Percentiles rank a stretch among this genome's conserved stretches.
Conservation (phyloP, 2,329 filamentous ascomycete genomes). For the Hypoxylon rubiginosum region DNA sequence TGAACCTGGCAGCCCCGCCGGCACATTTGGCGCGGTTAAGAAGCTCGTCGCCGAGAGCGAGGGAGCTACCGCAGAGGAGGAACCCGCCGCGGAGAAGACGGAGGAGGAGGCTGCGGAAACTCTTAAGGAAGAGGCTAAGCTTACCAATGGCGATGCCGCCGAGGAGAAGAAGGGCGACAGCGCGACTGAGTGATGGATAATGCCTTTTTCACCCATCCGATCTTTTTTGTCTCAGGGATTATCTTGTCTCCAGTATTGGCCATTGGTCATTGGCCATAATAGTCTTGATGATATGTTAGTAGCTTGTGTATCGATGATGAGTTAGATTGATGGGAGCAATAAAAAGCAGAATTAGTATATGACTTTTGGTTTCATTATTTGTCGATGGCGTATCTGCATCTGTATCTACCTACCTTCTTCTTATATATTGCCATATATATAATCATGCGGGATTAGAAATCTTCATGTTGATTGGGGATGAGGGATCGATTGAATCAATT, state of each 20-base stretch:
- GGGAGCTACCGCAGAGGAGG: constrained; percentile 46
- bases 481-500: constrained; percentile 16
- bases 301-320: constrained; percentile 29
- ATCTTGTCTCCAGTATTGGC: constrained; percentile 23
- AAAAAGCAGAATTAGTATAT: constrained; percentile 14
- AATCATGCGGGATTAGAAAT: constrained; percentile 9
- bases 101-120: constrained; percentile 46
- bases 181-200: constrained; percentile 35
- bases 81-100: constrained; percentile 41
- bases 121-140: constrained; percentile 43
- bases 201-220: constrained; percentile 3
- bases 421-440: background rate
- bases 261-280: constrained; percentile 20
- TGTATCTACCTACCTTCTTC: constrained; percentile 5
- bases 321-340: constrained; percentile 29
- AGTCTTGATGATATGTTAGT: constrained; percentile 28
- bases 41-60: constrained; percentile 70
- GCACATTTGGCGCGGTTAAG: constrained; percentile 82
- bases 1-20: constrained; percentile 81
- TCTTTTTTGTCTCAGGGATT: constrained; percentile 20
- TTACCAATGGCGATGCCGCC: constrained; percentile 46
- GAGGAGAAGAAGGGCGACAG: constrained; percentile 63
- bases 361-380: background rate
- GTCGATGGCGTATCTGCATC: constrained; percentile 16
- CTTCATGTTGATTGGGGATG: background rate